Conservation (phyloP, 495 filamentous ascomycete species). For the Podospora pseudocomata region DNA sequence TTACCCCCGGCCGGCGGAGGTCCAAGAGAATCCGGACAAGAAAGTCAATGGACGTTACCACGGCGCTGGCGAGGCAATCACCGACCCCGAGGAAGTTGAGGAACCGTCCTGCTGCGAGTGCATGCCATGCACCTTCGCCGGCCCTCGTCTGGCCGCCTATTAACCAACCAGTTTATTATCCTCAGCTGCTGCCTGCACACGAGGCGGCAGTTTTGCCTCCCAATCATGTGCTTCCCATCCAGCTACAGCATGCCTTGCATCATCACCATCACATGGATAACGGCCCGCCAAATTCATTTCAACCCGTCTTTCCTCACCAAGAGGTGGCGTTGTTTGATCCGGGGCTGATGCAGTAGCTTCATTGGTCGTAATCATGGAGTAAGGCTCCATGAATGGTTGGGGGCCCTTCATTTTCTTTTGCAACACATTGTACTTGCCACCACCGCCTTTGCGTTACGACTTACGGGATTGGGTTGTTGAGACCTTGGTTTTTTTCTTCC, state of each 20-base stretch:
- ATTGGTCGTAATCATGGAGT: background rate
- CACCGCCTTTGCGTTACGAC: background rate
- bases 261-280: background rate
- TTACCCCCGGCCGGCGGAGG: background rate
- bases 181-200: background rate
- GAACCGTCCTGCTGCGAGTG: background rate
- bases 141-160: background rate
- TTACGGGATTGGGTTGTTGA: background rate
- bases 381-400: background rate
- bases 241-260: background rate
- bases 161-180: background rate
- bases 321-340: background rate
- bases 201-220: background rate
- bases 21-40: background rate
- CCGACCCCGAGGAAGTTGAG: background rate
- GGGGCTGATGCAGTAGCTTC: background rate
- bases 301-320: background rate
- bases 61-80: background rate
- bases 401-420: background rate
- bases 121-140: background rate
- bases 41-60: background rate
- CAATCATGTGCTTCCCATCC: background rate
- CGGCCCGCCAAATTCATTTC: background rate
- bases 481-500: background rate
- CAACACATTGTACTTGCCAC: background rate